Evolutionary conservation across 305 asterid genomes (phyloP).

Genomic region (Fraxinus floribunda): DNA sequence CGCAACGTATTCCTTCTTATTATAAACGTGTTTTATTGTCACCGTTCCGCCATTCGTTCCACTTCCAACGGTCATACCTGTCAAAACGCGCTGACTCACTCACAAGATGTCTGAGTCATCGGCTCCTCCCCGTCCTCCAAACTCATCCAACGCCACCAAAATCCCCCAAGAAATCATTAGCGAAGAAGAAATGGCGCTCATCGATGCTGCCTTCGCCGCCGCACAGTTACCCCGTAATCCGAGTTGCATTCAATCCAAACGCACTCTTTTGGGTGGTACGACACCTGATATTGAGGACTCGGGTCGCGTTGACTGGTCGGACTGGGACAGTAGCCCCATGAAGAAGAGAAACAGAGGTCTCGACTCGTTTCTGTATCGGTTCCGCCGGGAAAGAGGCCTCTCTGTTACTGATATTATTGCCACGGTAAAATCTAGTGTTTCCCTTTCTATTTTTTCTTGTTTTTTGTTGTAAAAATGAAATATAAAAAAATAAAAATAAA

Average conservation of each 20-base stretch:
- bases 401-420: conserved; percentile 76
- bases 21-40: neutral
- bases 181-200: conserved; percentile 44
- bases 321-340: conserved; percentile 13
- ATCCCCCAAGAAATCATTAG: conserved; percentile 39
- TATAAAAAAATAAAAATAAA: neutral
- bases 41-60: conserved; percentile 6
- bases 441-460: neutral
- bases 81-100: conserved; percentile 17
- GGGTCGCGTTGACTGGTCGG: conserved; percentile 32
- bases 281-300: conserved; percentile 65
- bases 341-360: conserved; percentile 36
- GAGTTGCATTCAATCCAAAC: conserved; percentile 53
- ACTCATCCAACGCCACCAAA: conserved; percentile 3
- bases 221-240: conserved; percentile 30
- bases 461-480: neutral
- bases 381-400: conserved; percentile 62
- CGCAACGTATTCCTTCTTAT: neutral
- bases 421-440: conserved; percentile 40
- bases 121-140: conserved; percentile 19
- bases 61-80: conserved; percentile 29
- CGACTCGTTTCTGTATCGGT: conserved; percentile 57
- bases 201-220: conserved; percentile 47
- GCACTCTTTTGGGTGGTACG: conserved; percentile 49
- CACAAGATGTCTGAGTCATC: conserved; percentile 4